These are phyloP conservation scores for Ceratobasidium sp. DNA, from an alignment of 1,284 basidiomycete species.

Conservation along the genomic window DNA sequence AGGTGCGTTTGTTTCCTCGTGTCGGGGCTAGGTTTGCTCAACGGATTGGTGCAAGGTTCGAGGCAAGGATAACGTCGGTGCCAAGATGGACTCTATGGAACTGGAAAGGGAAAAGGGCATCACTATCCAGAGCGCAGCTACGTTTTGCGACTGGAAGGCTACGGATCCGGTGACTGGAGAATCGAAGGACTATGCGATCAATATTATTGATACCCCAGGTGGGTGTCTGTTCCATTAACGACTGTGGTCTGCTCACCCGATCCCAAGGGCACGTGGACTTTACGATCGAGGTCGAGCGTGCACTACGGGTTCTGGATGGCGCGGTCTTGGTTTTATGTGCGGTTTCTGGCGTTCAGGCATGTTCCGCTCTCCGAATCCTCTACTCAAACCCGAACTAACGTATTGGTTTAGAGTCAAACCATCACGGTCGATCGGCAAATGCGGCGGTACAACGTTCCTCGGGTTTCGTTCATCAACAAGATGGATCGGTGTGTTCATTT, in stretches of 20 bases:
- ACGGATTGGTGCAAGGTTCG: no score
- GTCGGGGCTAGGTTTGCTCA: no score
- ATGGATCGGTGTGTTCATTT: slow-evolving; percentile 83
- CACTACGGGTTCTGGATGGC: slow-evolving; percentile 94
- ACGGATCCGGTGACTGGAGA: slow-evolving; percentile 67
- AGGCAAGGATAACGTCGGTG: slow-evolving; percentile 93
- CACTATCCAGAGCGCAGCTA: slow-evolving; percentile 98
- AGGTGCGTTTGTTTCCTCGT: slow-evolving; percentile 72
- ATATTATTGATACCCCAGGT: slow-evolving; percentile 99
- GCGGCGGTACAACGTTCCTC: slow-evolving; percentile 94
- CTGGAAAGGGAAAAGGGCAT: slow-evolving; percentile 99
- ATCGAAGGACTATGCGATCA: slow-evolving; percentile 86
- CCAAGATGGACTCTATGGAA: slow-evolving; percentile 99
- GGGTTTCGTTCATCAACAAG: slow-evolving; percentile 98
- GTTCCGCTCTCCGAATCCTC: no score
- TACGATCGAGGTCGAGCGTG: slow-evolving; percentile 98
- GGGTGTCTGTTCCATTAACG: slow-evolving; percentile 40
- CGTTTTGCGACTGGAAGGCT: slow-evolving; percentile 96
- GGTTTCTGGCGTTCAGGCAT: slow-evolving; percentile 91
- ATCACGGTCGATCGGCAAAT: slow-evolving; percentile 99
- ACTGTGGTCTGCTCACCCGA: no score
- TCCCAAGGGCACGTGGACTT: slow-evolving; percentile 98
- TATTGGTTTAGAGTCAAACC: slow-evolving; percentile 81
- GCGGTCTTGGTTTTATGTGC: slow-evolving; percentile 97
- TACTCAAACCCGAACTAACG: slow-evolving; percentile 19